Evolutionary conservation across 78 protist genomes (phyloP).

Genomic region (Dictyostelium citrinum): DNA sequence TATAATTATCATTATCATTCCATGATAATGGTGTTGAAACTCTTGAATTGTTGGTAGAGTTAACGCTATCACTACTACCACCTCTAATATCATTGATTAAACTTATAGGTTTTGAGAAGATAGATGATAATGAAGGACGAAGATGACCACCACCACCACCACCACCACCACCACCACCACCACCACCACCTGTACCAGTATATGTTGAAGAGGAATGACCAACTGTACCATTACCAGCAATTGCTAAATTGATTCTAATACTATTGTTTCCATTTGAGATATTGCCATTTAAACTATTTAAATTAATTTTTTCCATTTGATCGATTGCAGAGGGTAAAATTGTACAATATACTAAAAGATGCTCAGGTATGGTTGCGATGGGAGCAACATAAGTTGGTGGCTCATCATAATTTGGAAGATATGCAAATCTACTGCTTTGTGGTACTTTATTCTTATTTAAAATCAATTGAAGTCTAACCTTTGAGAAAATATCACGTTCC

Average conservation of each 20-base stretch:
- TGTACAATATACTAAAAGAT: background rate
- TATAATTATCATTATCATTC: background rate
- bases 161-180: background rate
- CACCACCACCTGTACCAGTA: background rate
- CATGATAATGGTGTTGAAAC: background rate
- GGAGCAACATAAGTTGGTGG: slow-evolving; percentile 46
- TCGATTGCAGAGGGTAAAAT: background rate
- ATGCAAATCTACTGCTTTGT: slow-evolving; percentile 5
- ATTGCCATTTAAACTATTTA: background rate
- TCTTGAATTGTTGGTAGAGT: background rate
- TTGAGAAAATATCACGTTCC: background rate
- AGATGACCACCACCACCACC: background rate
- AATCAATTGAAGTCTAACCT: slow-evolving; percentile 14
- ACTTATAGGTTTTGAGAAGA: slow-evolving; percentile 53
- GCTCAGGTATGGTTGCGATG: slow-evolving; percentile 31
- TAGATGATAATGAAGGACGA: background rate
- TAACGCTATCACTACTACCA: background rate
- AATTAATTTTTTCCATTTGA: background rate
- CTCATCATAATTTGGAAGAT: slow-evolving; percentile 7
- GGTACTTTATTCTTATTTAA: slow-evolving; percentile 39
- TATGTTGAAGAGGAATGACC: background rate
- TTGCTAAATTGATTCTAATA: background rate
- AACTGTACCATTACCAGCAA: background rate
- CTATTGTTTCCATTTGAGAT: background rate
- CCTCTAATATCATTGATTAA: background rate